phyloP scores from a whole-genome alignment of 257 asterid genomes.

The Misopates orontium region DNA sequence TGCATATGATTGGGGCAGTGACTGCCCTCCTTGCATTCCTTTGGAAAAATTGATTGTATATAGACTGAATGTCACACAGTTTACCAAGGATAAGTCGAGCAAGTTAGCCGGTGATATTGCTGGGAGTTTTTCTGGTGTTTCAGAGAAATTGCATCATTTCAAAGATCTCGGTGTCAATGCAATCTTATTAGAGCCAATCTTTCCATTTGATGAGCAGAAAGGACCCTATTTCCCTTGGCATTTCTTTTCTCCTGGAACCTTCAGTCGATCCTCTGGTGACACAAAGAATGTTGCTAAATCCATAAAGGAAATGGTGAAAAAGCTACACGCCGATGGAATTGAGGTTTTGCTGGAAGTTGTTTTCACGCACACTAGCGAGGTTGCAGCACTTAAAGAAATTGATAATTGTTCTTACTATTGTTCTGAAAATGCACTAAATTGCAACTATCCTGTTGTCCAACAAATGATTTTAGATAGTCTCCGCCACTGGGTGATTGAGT shows the following conservation, averaged over 20 bases:
- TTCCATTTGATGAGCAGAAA: conserved; percentile 64
- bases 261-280: conserved; percentile 42
- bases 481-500: conserved; percentile 83
- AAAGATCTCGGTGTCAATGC: conserved; percentile 88
- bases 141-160: conserved; percentile 70
- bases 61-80: conserved; percentile 59
- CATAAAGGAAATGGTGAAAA: conserved; percentile 90
- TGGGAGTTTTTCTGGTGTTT: conserved; percentile 70
- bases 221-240: conserved; percentile 83
- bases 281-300: conserved; percentile 43
- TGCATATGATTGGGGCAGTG: conserved; percentile 75
- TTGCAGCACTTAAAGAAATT: conserved; percentile 47
- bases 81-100: conserved; percentile 72
- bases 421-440: conserved; percentile 50
- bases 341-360: conserved; percentile 90
- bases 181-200: conserved; percentile 74
- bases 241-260: conserved; percentile 68
- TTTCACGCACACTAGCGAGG: conserved; percentile 69
- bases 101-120: conserved; percentile 50
- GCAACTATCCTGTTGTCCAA: conserved; percentile 72
- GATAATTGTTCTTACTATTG: conserved; percentile 53
- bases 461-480: conserved; percentile 83
- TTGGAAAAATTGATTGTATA: conserved; percentile 73
- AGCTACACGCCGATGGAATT: conserved; percentile 63
- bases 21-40: conserved; percentile 55